Conservation (phyloP, 805 yeast genomes). For the Candida caryicola region DNA sequence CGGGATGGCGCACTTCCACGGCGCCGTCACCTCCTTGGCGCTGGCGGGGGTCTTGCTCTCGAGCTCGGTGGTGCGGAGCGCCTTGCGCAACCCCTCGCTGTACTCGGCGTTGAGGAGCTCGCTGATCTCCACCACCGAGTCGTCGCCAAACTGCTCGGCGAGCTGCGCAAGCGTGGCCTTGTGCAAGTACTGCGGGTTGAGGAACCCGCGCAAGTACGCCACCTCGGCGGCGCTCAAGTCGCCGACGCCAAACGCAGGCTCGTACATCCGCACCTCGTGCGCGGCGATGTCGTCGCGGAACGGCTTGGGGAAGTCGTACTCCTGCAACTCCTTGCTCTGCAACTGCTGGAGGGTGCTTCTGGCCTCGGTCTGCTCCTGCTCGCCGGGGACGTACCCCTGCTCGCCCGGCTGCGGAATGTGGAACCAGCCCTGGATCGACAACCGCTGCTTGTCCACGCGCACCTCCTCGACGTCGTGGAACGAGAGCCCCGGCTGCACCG, state of each 20-base stretch:
- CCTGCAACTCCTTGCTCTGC: slow-evolving; percentile 72
- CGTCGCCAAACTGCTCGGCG: slow-evolving; percentile 54
- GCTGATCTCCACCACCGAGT: slow-evolving; percentile 66
- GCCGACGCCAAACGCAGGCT: slow-evolving; percentile 16
- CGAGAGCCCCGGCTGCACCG: slow-evolving; percentile 92
- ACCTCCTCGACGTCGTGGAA: slow-evolving; percentile 99
- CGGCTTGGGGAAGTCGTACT: slow-evolving; percentile 78
- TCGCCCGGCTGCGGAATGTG: slow-evolving; percentile 96
- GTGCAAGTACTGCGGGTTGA: slow-evolving; percentile 51
- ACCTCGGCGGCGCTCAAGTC: slow-evolving; percentile 38
- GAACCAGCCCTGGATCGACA: slow-evolving; percentile 98
- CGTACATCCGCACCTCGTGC: slow-evolving; percentile 36
- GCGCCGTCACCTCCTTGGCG: slow-evolving; percentile 54
- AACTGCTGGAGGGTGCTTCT: slow-evolving; percentile 75
- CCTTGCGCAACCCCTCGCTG: slow-evolving; percentile 44
- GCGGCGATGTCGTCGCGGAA: slow-evolving; percentile 41
- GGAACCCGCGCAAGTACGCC: slow-evolving; percentile 47
- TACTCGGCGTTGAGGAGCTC: slow-evolving; percentile 59
- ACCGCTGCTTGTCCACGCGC: slow-evolving; percentile 80
- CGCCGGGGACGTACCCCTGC: slow-evolving; percentile 77
- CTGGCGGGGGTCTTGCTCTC: slow-evolving; percentile 57
- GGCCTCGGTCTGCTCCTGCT: slow-evolving; percentile 74
- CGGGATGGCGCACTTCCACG: slow-evolving; percentile 92
- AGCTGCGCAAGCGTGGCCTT: slow-evolving; percentile 37
- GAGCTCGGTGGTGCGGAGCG: slow-evolving; percentile 58